Evolutionary conservation across 2,329 filamentous ascomycete species (phyloP).

Genomic region (Aspergillus vadensis): DNA sequence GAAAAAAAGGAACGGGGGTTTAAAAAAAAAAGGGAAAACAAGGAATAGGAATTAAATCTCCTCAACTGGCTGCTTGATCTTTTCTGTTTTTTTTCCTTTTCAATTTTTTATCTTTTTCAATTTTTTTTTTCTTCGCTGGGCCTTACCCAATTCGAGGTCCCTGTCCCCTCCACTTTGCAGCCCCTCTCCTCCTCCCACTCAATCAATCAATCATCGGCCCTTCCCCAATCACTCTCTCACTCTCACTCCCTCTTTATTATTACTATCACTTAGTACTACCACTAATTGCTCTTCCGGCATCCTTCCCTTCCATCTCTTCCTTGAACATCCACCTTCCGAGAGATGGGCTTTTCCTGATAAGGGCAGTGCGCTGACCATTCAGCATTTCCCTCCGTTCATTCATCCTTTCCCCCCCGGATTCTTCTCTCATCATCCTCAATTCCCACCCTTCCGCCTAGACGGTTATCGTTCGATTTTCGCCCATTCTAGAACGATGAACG

Average conservation of each 20-base stretch:
- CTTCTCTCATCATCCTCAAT: slow-evolving; percentile 9
- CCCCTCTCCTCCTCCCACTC: slow-evolving; percentile 2
- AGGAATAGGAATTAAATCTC: slow-evolving; percentile 1
- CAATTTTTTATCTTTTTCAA: neutral
- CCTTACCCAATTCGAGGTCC: neutral
- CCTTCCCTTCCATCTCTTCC: slow-evolving; percentile 10
- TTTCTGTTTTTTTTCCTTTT: neutral
- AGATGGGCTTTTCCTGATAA: slow-evolving; percentile 30
- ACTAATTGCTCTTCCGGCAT: slow-evolving; percentile 16
- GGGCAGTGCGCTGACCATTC: slow-evolving; percentile 33
- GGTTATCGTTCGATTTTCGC: slow-evolving; percentile 1
- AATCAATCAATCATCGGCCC: neutral
- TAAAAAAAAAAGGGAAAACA: neutral
- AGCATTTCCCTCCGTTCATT: slow-evolving; percentile 22
- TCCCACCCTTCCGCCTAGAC: slow-evolving; percentile 1
- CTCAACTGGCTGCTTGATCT: neutral
- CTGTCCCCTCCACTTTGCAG: slow-evolving; percentile 4
- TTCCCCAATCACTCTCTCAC: neutral
- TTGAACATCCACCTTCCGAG: neutral
- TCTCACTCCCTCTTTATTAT: slow-evolving; percentile 7
- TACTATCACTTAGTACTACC: no score
- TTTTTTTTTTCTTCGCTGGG: neutral
- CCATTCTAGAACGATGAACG: slow-evolving; percentile 23
- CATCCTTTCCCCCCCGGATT: slow-evolving; percentile 17
- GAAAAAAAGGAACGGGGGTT: neutral